Evolutionary conservation across 306 rosid species (phyloP).

Genomic region (Acacia acuminata): DNA sequence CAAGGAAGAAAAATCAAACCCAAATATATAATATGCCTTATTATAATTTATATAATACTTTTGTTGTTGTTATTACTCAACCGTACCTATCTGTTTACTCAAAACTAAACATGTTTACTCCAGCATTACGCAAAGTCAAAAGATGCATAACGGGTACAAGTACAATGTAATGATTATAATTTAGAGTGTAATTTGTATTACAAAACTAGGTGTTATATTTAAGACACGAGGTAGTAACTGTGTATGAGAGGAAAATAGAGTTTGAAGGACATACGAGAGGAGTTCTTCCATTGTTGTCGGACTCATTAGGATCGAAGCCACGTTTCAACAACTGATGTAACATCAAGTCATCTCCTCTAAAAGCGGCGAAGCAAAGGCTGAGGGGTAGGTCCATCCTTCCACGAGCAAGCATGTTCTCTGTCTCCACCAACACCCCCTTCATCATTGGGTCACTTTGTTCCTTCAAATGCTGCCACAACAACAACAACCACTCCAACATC

Average conservation of each 20-base stretch:
- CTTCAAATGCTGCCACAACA: conserved; percentile 65
- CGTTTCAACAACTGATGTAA: conserved; percentile 72
- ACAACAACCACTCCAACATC: neutral
- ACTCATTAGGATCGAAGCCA: conserved; percentile 80
- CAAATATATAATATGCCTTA: too few relatives aligned
- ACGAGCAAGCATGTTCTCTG: conserved; percentile 88
- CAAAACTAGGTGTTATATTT: too few relatives aligned
- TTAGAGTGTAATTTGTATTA: too few relatives aligned
- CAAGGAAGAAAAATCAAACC: neutral
- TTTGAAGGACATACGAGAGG: conserved; percentile 57
- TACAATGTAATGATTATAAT: too few relatives aligned
- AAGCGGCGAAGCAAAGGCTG: conserved; percentile 82
- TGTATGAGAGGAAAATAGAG: too few relatives aligned
- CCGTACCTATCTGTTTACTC: neutral
- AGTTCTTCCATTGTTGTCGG: conserved; percentile 74
- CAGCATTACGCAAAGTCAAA: neutral
- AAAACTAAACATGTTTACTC: neutral
- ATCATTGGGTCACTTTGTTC: conserved; percentile 67
- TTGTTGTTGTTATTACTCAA: neutral
- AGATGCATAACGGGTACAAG: neutral
- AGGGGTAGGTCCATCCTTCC: conserved; percentile 93
- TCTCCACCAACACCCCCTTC: conserved; percentile 83
- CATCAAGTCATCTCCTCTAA: conserved; percentile 82
- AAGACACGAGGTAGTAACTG: too few relatives aligned
- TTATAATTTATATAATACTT: too few relatives aligned